A percentile compares a stretch with the other conserved stretches of the same genome.
phyloP scores from a whole-genome alignment of 257 asterid genomes.

The Knoxia roxburghii region DNA sequence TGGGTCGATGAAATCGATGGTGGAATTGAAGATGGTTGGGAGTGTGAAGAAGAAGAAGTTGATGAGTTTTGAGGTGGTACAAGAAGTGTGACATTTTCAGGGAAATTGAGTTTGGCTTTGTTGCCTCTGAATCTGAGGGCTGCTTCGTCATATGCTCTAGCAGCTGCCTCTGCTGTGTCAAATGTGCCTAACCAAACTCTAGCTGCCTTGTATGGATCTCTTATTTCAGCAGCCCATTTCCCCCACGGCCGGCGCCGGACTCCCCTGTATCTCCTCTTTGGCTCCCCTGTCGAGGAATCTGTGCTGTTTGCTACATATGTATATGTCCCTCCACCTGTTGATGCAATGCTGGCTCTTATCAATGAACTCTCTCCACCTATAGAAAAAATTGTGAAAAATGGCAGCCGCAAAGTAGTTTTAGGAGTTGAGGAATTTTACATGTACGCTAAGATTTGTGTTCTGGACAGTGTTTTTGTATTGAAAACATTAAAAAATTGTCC shows the following conservation, averaged over 20 bases:
- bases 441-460: no score
- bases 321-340: conserved; percentile 28
- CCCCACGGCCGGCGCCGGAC: conserved; percentile 62
- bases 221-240: conserved; percentile 57
- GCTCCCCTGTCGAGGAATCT: conserved; percentile 6
- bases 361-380: conserved; percentile 26
- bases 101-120: conserved; percentile 60
- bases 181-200: conserved; percentile 63
- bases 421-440: no score
- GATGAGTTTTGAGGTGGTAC: neutral
- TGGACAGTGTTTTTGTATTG: no score
- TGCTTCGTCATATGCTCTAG: conserved; percentile 52
- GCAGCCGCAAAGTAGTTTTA: no score
- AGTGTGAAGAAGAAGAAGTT: neutral
- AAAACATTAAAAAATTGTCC: no score
- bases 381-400: neutral
- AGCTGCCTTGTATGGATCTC: conserved; percentile 50
- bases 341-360: conserved; percentile 21
- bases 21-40: neutral
- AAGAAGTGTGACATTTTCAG: conserved; percentile 37
- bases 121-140: conserved; percentile 48
- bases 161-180: conserved; percentile 47
- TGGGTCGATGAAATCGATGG: neutral
- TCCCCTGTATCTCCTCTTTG: conserved; percentile 40
- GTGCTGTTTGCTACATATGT: conserved; percentile 14